Conservation (phyloP, 2,329 filamentous ascomycete species). For the Penicillium sp. region DNA sequence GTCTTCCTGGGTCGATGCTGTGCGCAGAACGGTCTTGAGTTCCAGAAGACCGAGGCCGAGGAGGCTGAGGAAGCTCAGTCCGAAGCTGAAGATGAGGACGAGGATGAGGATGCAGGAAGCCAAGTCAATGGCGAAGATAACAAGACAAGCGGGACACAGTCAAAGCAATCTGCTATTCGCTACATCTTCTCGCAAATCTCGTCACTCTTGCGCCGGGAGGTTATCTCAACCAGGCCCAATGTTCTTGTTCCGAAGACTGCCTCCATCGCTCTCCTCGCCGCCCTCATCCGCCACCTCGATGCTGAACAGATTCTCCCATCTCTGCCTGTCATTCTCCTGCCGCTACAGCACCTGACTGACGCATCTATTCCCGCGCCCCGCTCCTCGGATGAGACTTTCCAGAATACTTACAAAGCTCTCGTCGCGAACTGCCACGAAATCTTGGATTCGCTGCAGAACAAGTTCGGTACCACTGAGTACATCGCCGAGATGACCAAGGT, state of each 20-base stretch:
- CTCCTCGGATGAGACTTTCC: conserved; percentile 73
- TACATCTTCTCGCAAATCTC: conserved; percentile 82
- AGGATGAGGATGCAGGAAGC: conserved; percentile 54
- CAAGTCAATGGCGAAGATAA: conserved; percentile 43
- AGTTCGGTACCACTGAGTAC: conserved; percentile 80
- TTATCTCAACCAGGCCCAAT: conserved; percentile 64
- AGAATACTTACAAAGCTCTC: conserved; percentile 71
- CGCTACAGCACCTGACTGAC: conserved; percentile 84
- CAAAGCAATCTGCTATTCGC: conserved; percentile 62
- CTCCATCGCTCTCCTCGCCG: conserved; percentile 74
- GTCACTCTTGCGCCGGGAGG: conserved; percentile 77
- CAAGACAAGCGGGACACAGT: conserved; percentile 22
- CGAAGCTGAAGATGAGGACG: conserved; percentile 51
- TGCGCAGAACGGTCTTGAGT: conserved; percentile 61
- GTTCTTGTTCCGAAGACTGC: conserved; percentile 76
- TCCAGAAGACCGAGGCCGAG: conserved; percentile 48
- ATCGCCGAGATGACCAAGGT: conserved; percentile 75
- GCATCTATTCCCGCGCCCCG: conserved; percentile 73
- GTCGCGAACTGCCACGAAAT: conserved; percentile 75
- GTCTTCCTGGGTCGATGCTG: conserved; percentile 77
- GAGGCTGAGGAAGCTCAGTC: conserved; percentile 50
- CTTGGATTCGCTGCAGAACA: conserved; percentile 82
- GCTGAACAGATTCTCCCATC: conserved; percentile 64
- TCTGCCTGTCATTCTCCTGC: conserved; percentile 68
- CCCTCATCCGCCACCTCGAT: conserved; percentile 68